Percentiles rank a stretch among this genome's conserved stretches.
Evolutionary conservation across 75 land plant genomes (phyloP).

Genomic region (Cryptomeria japonica): DNA sequence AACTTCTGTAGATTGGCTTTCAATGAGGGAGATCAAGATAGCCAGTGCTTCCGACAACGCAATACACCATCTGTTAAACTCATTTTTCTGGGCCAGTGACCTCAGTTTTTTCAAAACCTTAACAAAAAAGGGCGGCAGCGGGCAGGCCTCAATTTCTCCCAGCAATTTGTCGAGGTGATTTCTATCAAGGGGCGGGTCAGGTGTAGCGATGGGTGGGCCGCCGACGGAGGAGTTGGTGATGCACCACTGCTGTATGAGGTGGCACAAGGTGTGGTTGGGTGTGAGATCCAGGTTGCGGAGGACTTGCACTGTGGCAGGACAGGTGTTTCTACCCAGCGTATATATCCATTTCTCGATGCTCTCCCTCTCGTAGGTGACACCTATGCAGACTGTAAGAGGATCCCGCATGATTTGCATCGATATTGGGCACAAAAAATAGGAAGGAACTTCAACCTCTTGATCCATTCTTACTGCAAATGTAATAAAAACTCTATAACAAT

Average conservation of each 20-base stretch:
- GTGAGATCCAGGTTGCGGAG: slow-evolving; percentile 35
- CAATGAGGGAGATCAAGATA: not conserved
- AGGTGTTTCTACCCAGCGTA: slow-evolving; percentile 18
- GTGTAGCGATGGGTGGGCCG: slow-evolving; percentile 57
- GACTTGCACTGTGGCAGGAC: slow-evolving; percentile 48
- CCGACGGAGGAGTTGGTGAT: slow-evolving; percentile 20
- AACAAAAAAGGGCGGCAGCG: not conserved
- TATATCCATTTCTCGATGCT: slow-evolving; percentile 66
- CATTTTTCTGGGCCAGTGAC: slow-evolving; percentile 40
- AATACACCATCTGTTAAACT: slow-evolving; percentile 42
- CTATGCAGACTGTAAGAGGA: slow-evolving; percentile 53
- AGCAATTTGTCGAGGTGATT: slow-evolving; percentile 29
- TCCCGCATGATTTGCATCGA: slow-evolving; percentile 61
- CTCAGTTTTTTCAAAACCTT: slow-evolving; percentile 31
- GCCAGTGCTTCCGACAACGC: slow-evolving; percentile 40
- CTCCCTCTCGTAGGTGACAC: slow-evolving; percentile 59
- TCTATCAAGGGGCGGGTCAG: slow-evolving; percentile 39
- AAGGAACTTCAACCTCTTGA: slow-evolving; percentile 32
- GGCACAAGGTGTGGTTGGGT: slow-evolving; percentile 73
- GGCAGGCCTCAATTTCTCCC: slow-evolving; percentile 10
- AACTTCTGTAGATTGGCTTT: not conserved
- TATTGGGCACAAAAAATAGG: slow-evolving; percentile 55
- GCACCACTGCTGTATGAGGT: slow-evolving; percentile 65
- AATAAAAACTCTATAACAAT: too few species aligned
- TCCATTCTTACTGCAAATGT: too few species aligned